Base-by-base conservation (phyloP, 495 filamentous ascomycete genomes). In the Gamarada debralockiae region DNA sequence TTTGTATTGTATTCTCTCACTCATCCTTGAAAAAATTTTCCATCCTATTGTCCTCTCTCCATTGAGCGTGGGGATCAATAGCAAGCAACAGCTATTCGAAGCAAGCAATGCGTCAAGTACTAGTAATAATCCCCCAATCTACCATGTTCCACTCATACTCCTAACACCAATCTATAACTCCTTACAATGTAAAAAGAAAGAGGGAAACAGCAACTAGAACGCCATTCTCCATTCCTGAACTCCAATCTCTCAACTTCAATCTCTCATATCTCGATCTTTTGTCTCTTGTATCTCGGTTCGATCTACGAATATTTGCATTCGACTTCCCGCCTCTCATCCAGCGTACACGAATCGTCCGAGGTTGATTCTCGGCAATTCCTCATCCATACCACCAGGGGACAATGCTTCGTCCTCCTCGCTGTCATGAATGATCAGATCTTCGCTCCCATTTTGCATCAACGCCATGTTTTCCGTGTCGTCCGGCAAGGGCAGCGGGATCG, bases 391-490 rank as follows among this genome's bases (percentile, higher is more conserved):
- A 18, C 25, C 41, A n/a, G 48, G 42, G 7, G 52, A 50, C 5
- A 54, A 31, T 2, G 21, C 39, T 10, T 56, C 55, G 15, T 53
- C 56, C n/a, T 61, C 56, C 21, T 64, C 61, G 36, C 62, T 65
- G 29, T 60, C 62, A 42, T 50, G 56, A 18, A 65, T 45, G 17
- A 65, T 65, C 36, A 59, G 21, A 50, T 65, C 62, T 24, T 65
- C 62, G 18, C 62, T 65, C 10, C 62, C 62, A 15, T 42, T 55
- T n/a, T 45, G 44, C 22, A 65, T 39, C 20, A 46, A 31, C 6
- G 53, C 57, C 45, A 62, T 59, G 10, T n/a, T 48, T 23, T 64
- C 59, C 33, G 59, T 59, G n/a, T 56, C 14, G 0, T 33, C 14
- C 15, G 62, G 56, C 1, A 62, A 33, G 17, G 40, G 44, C 10